Conservation (phyloP, 2,329 filamentous ascomycete genomes). For the Sporothrix schenckii region DNA sequence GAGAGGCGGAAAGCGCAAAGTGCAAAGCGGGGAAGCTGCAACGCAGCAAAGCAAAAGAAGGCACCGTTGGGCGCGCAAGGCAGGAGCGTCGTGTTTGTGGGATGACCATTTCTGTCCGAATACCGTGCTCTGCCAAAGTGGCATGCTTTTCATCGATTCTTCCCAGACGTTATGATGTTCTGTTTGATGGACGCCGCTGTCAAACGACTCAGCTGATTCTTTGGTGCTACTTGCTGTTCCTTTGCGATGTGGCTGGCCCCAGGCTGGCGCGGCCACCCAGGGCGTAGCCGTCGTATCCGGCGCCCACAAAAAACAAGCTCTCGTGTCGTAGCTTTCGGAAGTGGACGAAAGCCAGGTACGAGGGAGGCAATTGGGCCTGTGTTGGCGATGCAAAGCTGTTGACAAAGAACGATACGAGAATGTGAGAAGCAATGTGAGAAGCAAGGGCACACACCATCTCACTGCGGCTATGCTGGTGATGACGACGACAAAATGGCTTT, state of each 20-base stretch:
- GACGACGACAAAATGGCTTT: neutral
- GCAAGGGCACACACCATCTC: too few relatives aligned
- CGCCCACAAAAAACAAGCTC: conserved; percentile 5
- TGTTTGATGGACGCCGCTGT: too few relatives aligned
- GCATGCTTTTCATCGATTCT: neutral
- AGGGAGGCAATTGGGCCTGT: too few relatives aligned
- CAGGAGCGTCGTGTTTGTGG: neutral
- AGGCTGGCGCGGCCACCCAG: conserved; percentile 12
- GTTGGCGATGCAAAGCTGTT: too few relatives aligned
- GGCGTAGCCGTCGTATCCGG: neutral
- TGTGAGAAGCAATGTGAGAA: too few relatives aligned
- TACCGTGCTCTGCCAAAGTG: neutral
- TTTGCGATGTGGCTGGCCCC: neutral
- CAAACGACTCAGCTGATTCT: too few relatives aligned
- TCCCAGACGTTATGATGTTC: neutral
- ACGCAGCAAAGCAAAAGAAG: neutral
- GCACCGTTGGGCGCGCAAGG: neutral
- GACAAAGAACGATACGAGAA: too few relatives aligned
- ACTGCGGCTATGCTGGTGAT: conserved; percentile 13
- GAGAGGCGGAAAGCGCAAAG: too few relatives aligned
- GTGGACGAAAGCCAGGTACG: neutral
- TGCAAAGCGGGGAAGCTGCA: conserved; percentile 9
- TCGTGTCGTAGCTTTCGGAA: neutral
- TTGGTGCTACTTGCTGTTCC: too few relatives aligned
- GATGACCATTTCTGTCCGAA: neutral